Evolutionary conservation across 1,139 yeast species (phyloP).

Genomic region (Saccharomycopsis crataegensis): DNA sequence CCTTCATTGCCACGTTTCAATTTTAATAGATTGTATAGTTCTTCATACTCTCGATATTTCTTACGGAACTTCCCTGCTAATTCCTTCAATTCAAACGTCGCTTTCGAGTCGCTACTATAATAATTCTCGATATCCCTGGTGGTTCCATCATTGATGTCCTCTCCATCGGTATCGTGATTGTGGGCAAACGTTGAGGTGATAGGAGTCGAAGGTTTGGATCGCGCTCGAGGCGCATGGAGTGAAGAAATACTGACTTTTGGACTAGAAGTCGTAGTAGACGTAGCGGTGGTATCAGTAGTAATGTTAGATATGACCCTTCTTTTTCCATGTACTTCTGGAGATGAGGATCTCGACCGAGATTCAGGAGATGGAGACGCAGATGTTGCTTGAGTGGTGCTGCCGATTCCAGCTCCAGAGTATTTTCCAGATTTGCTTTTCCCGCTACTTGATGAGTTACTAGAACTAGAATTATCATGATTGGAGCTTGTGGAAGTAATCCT

Average conservation of each 20-base stretch:
- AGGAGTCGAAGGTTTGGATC: too few species aligned
- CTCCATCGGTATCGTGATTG: not conserved
- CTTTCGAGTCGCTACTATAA: not conserved
- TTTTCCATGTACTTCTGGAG: not conserved
- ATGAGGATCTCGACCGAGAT: not conserved
- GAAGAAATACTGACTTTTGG: too few species aligned
- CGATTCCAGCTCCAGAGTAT: not conserved
- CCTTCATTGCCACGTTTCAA: not conserved
- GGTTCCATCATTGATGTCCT: not conserved
- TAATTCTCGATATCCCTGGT: not conserved
- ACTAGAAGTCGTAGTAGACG: too few species aligned
- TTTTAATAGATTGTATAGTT: constrained; percentile 8
- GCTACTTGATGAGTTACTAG: not conserved
- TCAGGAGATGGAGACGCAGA: constrained; percentile 2
- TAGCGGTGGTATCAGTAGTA: not conserved
- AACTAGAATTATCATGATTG: not conserved
- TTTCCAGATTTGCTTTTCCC: not conserved
- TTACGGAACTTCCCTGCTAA: constrained; percentile 10
- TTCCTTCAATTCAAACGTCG: constrained; percentile 5
- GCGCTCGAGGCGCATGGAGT: too few species aligned
- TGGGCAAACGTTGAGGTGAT: too few species aligned
- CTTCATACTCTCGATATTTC: constrained; percentile 12
- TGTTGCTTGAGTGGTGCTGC: not conserved
- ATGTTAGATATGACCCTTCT: constrained; percentile 2
- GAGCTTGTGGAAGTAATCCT: too few species aligned